Evolutionary conservation across 2,329 filamentous ascomycete species (phyloP), one percentile per base, ranked within the genome.

Genomic region (Claviceps maximensis): DNA sequence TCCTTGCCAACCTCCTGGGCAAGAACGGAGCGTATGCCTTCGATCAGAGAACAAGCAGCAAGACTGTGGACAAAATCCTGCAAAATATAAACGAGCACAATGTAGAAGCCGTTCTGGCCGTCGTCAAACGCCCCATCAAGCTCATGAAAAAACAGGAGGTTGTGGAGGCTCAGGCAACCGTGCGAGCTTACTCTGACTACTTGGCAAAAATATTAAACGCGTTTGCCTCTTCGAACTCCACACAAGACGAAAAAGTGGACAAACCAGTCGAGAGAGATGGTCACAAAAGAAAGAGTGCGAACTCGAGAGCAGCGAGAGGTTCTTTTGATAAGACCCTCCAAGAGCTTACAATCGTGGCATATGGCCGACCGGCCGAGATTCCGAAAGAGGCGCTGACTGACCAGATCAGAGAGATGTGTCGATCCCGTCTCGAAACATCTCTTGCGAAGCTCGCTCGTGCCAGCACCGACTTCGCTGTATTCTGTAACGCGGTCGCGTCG

Each of bases 41-140:
- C 62, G 93, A 97, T 63, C 83, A 87, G 57, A 75, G 86, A 54
- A 95, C 90, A 1, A 93, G 86, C 65, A 86, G 84, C 2, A 95
- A 91, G 69, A 91, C 88, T 0, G 72, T 95, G 1, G 88, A 94
- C 60, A 84, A 79, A 57, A 73, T 93, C 2, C 69, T 94, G 4
- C 75, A 81, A 51, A 75, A 77, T 45, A 77, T 80, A 9, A 77
- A 78, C 25, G 68, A 73, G 4, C 66, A 76, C 21, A 79, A 83
- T 36, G 73, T 83, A 23, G 74, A 79, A 53, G 65, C 68, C 17
- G 67, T 77, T n/a, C 65, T 83, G 38, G 67, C 71, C 29, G 65
- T 76, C 29, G 66, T 82, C 36, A 67, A 70, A 53, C 62, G 73
- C 19, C 76, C 73, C 4, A 63, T 75, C n/a, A 56, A 53, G 21